Evolutionary conservation across 1,139 yeast species (phyloP), one percentile per base, ranked within the genome.

Genomic region (Protomyces lactucae-debilis): DNA sequence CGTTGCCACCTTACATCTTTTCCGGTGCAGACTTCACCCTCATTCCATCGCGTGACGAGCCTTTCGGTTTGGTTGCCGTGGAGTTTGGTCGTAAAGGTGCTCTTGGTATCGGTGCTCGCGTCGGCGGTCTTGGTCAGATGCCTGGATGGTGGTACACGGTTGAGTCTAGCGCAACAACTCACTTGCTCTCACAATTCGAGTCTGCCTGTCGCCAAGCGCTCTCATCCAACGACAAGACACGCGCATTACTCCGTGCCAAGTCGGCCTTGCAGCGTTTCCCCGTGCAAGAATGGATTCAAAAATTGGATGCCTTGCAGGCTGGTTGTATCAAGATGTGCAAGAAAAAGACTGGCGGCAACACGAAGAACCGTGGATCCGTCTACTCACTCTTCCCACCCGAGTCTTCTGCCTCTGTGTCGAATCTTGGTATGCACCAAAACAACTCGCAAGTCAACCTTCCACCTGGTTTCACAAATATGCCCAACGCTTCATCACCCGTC

Each of bases 61-160:
- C 67, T 0, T 65, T 65, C 60, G 67, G 67, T 2, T 43, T 65
- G 12, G 67, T 65, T 25, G 67, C 67, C 14, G 67, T 65, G 53
- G 67, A 65, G 51, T 65, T 65, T 40, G 67, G 67, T 32, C 65
- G 67, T n/a, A 65, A 65, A 39, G 67, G 67, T 57, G 67, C 65
- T 36, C 64, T 65, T 25, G 65, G 67, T 46, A 63, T 65, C 56
- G 67, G 67, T 14, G 61, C 67, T 52, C 63, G 66, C n/a, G 65
- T 64, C 35, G 67, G 67, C 6, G 67, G 67, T 37, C 65, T 65
- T 9, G 67, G 67, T 48, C 64, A 61, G 35, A 65, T 65, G 67
- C 67, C 67, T 5, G 67, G 67, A 10, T 65, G 67, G 67, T 65
- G 67, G 67, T 65, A 55, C 51, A 64, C 63, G 40, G 63, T 65